Evolutionary conservation across 1,139 yeast species (phyloP).

Genomic region (Blastobotrys buckinghamii): DNA sequence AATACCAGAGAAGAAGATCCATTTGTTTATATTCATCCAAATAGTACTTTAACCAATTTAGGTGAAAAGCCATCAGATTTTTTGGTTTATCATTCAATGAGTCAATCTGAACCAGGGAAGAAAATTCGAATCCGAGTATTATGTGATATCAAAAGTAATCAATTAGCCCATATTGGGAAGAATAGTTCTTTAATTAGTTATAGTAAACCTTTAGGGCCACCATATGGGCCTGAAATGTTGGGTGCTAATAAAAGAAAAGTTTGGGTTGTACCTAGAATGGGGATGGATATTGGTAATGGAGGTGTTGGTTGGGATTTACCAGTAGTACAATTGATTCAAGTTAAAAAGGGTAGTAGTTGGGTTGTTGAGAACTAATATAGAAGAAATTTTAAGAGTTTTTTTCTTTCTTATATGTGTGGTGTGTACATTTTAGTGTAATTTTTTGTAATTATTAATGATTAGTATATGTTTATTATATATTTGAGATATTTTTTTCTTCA

Average conservation of each 20-base stretch:
- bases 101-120: constrained; percentile 25
- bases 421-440: too few species aligned
- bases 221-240: constrained; percentile 71
- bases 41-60: constrained; percentile 50
- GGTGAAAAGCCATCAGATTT: constrained; percentile 73
- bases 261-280: constrained; percentile 86
- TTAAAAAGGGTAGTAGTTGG: constrained; percentile 40
- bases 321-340: constrained; percentile 70
- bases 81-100: constrained; percentile 62
- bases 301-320: constrained; percentile 93
- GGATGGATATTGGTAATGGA: constrained; percentile 77
- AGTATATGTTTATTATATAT: too few species aligned
- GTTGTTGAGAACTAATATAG: constrained; percentile 17
- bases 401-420: too few species aligned
- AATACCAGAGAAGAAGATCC: constrained; percentile 33
- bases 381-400: too few species aligned
- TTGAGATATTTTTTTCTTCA: too few species aligned
- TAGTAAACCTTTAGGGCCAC: constrained; percentile 89
- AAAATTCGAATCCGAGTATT: constrained; percentile 60
- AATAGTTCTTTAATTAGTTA: constrained; percentile 67
- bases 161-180: constrained; percentile 72
- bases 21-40: constrained; percentile 69
- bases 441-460: too few species aligned
- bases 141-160: constrained; percentile 69
- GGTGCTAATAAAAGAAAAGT: constrained; percentile 63